Evolutionary conservation across 345 rosid species (phyloP).

Genomic region (Rubroshorea leprosula): DNA sequence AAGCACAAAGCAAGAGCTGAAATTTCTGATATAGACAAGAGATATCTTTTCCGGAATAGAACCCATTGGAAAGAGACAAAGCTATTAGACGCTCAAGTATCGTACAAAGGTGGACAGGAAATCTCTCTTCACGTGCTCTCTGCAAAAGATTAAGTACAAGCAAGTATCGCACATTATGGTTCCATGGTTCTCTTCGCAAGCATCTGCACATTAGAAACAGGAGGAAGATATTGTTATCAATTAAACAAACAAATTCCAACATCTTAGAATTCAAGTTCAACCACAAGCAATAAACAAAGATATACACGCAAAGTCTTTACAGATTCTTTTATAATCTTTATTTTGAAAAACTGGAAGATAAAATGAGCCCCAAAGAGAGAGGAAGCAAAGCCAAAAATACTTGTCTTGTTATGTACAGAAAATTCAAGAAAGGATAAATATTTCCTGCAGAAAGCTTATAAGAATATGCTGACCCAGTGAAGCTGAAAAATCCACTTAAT

Average conservation of each 20-base stretch:
- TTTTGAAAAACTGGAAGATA: too few species aligned
- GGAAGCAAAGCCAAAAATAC: conserved; percentile 5
- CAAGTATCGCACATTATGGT: conserved; percentile 52
- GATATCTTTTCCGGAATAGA: conserved; percentile 27
- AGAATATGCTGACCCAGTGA: not conserved
- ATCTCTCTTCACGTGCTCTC: conserved; percentile 85
- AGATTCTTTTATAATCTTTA: too few species aligned
- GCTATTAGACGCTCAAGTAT: conserved; percentile 44
- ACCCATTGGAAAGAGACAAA: conserved; percentile 55
- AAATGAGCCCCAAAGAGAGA: not conserved
- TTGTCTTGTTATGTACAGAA: not conserved
- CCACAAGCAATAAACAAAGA: not conserved
- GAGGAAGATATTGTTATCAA: conserved; percentile 10
- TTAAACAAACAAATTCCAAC: conserved; percentile 6
- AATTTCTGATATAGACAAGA: conserved; percentile 54
- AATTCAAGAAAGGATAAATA: conserved; percentile 1
- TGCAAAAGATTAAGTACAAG: conserved; percentile 74
- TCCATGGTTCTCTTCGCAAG: conserved; percentile 82
- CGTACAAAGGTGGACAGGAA: conserved; percentile 52
- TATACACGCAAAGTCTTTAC: not conserved
- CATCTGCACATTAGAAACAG: conserved; percentile 45
- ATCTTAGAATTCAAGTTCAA: conserved; percentile 7
- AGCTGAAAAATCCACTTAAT: not conserved
- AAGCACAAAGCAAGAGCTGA: conserved; percentile 79
- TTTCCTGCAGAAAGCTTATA: conserved; percentile 1